Conservation (phyloP, 2,329 filamentous ascomycete species). For the Kalmusia sp. region DNA sequence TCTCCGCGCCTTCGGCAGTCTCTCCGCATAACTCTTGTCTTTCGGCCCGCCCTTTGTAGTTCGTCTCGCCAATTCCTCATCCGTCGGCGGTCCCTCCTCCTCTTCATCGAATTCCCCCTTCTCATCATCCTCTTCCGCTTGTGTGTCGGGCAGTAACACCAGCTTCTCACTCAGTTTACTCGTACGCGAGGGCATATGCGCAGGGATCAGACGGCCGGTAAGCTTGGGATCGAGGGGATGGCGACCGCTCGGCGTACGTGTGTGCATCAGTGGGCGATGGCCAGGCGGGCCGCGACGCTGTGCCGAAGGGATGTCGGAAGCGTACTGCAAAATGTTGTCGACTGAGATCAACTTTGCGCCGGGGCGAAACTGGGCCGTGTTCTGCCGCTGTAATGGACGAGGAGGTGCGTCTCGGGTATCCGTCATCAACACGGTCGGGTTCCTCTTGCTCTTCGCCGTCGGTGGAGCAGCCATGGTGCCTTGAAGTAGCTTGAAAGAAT, state of each 20-base stretch:
- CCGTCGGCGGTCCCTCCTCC: conserved; percentile 67
- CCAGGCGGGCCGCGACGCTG: conserved; percentile 78
- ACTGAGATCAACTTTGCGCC: conserved; percentile 80
- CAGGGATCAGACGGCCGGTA: conserved; percentile 62
- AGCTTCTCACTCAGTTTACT: conserved; percentile 97
- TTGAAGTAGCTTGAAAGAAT: conserved; percentile 8
- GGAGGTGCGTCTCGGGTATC: conserved; percentile 59
- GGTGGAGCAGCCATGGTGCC: conserved; percentile 38
- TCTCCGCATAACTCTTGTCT: conserved; percentile 92
- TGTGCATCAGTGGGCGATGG: conserved; percentile 56
- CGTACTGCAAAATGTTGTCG: conserved; percentile 93
- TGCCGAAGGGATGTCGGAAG: conserved; percentile 92
- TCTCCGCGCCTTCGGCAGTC: conserved; percentile 85
- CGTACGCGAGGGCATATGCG: conserved; percentile 79
- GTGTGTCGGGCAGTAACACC: conserved; percentile 88
- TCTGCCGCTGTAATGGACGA: conserved; percentile 42
- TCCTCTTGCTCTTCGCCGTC: conserved; percentile 46
- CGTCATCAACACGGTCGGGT: conserved; percentile 57
- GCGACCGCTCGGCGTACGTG: conserved; percentile 56
- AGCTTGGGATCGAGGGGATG: conserved; percentile 63
- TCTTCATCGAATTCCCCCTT: conserved; percentile 65
- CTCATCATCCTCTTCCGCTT: conserved; percentile 58
- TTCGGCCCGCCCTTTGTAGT: conserved; percentile 68
- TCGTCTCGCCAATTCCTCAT: conserved; percentile 70
- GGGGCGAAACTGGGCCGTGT: conserved; percentile 39